These are phyloP conservation scores for Hymenoscyphus infarciens DNA, from an alignment of 2,329 filamentous ascomycete species.

Conservation along the genomic window DNA sequence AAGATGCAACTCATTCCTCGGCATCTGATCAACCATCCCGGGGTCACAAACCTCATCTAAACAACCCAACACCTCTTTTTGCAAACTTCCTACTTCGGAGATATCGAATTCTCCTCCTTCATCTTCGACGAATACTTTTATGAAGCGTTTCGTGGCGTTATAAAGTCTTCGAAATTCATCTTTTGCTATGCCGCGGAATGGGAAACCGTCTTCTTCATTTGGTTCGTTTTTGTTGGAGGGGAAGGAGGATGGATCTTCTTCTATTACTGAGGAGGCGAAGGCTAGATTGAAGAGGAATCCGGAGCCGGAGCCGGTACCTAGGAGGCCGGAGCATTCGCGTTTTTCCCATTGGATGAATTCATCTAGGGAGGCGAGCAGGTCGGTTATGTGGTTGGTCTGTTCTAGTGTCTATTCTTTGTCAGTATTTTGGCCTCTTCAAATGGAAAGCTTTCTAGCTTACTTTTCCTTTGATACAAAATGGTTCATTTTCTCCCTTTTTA, in stretches of 20 bases:
- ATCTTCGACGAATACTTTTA: background rate
- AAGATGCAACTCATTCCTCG: constrained; percentile 1
- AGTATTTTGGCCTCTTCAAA: background rate
- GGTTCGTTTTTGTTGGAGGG: background rate
- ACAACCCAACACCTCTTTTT: background rate
- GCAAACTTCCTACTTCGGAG: background rate
- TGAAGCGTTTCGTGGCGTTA: background rate
- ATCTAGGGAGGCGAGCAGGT: background rate
- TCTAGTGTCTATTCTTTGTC: background rate
- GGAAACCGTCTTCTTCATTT: background rate
- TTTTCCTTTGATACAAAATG: background rate
- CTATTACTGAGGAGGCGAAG: background rate
- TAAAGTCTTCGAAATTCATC: background rate
- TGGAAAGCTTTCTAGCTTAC: background rate
- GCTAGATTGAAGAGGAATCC: background rate
- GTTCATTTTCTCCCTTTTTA: background rate
- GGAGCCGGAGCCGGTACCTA: background rate
- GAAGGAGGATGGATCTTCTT: background rate
- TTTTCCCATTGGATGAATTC: background rate
- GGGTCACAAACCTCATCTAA: background rate
- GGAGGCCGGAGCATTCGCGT: background rate
- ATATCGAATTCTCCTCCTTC: background rate
- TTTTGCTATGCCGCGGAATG: background rate
- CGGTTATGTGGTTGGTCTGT: background rate
- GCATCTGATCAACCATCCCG: background rate